A percentile compares a stretch with the other conserved stretches of the same genome.
Conservation (phyloP, 306 rosid genomes). For the Medicago lupulina region DNA sequence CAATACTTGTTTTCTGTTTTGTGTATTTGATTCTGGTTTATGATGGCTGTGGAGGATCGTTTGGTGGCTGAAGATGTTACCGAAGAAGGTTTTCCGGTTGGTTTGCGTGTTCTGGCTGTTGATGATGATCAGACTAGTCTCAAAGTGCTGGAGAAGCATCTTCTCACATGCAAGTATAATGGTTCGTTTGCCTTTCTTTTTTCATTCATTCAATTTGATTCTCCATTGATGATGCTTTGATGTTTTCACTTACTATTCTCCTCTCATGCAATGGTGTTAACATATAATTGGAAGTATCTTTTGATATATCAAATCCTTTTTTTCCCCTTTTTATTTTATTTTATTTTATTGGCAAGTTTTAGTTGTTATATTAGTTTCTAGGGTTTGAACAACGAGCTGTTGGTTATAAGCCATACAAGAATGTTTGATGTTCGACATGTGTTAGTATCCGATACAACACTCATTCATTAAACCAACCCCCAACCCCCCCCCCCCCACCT, state of each 20-base stretch:
- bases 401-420: no score
- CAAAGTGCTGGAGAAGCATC: conserved; percentile 65
- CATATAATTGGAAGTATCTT: background rate
- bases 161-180: conserved; percentile 78
- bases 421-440: no score
- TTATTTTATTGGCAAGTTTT: background rate
- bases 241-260: background rate
- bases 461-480: no score
- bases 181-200: conserved; percentile 53
- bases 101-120: conserved; percentile 90
- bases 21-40: conserved; percentile 22
- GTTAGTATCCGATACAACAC: no score
- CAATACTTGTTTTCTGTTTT: background rate
- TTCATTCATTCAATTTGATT: background rate
- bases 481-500: no score
- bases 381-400: background rate
- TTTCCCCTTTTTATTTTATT: background rate
- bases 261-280: background rate
- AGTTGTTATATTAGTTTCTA: background rate
- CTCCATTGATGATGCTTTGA: background rate
- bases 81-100: conserved; percentile 67
- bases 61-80: conserved; percentile 38
- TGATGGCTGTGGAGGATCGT: conserved; percentile 57
- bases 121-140: conserved; percentile 80
- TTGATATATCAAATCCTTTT: background rate